Evolutionary conservation across 2,329 filamentous ascomycete species (phyloP).

Genomic region (Fusarium albosuccineum): DNA sequence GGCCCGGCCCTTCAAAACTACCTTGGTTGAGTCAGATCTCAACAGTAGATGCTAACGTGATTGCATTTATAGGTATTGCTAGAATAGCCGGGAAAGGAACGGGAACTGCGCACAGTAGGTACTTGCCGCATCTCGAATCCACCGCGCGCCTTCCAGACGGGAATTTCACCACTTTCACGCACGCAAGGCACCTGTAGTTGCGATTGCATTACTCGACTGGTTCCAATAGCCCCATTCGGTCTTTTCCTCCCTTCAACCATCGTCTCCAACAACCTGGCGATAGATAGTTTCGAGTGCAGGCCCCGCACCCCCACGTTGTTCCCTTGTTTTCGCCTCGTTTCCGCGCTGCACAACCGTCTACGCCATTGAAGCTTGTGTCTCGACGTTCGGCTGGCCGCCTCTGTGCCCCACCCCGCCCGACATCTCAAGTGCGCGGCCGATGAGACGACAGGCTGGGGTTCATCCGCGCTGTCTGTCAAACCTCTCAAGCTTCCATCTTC

Average conservation of each 20-base stretch:
- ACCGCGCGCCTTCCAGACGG: no score
- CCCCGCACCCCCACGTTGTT: slow-evolving; percentile 4
- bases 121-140: no score
- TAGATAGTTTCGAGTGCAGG: background rate
- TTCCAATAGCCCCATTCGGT: no score
- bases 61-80: no score
- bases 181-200: no score
- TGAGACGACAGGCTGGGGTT: slow-evolving; percentile 25
- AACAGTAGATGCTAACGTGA: no score
- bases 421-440: slow-evolving; percentile 22
- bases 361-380: slow-evolving; percentile 15
- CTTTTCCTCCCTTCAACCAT: background rate
- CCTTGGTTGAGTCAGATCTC: no score
- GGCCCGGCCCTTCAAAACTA: no score
- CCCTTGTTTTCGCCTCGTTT: background rate
- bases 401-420: slow-evolving; percentile 33
- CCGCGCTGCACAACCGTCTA: slow-evolving; percentile 17
- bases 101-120: no score
- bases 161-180: no score
- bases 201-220: no score
- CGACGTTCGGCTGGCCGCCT: slow-evolving; percentile 19
- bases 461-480: slow-evolving; percentile 12
- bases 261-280: background rate
- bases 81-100: no score
- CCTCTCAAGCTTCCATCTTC: slow-evolving; percentile 4